phyloP scores from a whole-genome alignment of 257 asterid species.

The Petunia axillaris region DNA sequence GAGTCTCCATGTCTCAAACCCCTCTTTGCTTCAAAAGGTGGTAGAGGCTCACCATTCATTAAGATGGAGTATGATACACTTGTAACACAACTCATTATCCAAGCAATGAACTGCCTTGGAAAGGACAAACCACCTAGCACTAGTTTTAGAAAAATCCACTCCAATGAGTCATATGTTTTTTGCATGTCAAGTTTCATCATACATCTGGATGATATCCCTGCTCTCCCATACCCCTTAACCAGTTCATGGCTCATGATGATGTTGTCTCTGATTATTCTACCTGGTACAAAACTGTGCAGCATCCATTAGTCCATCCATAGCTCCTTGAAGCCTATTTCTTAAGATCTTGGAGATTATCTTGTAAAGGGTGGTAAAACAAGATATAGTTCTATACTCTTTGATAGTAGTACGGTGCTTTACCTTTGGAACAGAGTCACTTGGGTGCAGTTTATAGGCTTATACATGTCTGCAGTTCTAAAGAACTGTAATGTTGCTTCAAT shows the following conservation, averaged over 20 bases:
- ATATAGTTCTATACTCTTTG: background rate
- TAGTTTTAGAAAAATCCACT: background rate
- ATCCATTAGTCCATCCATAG: background rate
- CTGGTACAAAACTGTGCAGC: background rate
- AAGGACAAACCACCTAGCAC: background rate
- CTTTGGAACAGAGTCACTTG: background rate
- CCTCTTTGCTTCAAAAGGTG: background rate
- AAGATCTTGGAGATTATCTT: background rate
- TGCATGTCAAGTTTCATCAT: no score
- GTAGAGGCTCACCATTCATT: background rate
- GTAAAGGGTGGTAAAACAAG: background rate
- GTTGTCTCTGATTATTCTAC: background rate
- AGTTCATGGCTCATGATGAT: background rate
- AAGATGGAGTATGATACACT: background rate
- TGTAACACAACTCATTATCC: background rate
- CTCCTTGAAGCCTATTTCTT: background rate
- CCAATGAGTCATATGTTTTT: background rate
- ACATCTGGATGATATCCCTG: no score
- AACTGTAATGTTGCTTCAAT: background rate
- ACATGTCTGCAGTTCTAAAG: background rate
- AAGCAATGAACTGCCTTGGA: background rate
- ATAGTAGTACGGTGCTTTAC: background rate
- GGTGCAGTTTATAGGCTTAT: background rate
- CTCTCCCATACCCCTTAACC: no score
- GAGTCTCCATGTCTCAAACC: background rate